Conservation (phyloP, 495 filamentous ascomycete genomes). For the Penicillium fimorum region DNA sequence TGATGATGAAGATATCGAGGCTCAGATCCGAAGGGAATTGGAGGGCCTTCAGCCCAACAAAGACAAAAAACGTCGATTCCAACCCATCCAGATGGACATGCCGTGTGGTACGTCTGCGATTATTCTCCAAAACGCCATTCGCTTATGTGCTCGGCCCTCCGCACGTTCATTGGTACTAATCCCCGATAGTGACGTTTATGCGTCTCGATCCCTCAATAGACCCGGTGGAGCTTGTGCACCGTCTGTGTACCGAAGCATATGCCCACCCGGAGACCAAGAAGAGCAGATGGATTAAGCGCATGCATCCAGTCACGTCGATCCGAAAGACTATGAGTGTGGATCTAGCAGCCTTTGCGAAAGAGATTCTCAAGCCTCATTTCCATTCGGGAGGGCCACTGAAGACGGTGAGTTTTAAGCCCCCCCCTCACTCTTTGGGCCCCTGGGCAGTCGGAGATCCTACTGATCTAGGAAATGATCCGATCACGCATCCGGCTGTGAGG, state of each 20-base stretch:
- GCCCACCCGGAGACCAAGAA: conserved; percentile 52
- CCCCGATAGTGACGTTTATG: conserved; percentile 40
- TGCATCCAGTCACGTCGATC: conserved; percentile 75
- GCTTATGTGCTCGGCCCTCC: conserved; percentile 41
- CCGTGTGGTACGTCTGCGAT: conserved; percentile 68
- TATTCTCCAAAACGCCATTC: conserved; percentile 1
- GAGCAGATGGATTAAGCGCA: conserved; percentile 74
- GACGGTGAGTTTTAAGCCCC: conserved; percentile 40
- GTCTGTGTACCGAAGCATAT: conserved; percentile 67
- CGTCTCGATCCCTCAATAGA: conserved; percentile 64
- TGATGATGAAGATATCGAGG: conserved; percentile 71
- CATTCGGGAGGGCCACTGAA: conserved; percentile 50
- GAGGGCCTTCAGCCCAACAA: conserved; percentile 56
- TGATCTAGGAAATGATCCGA: conserved; percentile 3
- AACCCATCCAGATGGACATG: conserved; percentile 66
- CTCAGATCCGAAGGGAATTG: conserved; percentile 76
- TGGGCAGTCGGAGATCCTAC: conserved; percentile 4
- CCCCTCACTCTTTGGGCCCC: background rate
- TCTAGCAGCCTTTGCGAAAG: conserved; percentile 65
- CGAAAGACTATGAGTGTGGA: conserved; percentile 78
- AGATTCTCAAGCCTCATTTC: conserved; percentile 73
- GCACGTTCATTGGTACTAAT: conserved; percentile 35
- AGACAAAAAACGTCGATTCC: conserved; percentile 52
- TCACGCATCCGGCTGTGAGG: conserved; percentile 4
- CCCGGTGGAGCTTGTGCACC: conserved; percentile 73